Conservation (phyloP, 148 eudicot genomes). For the Selenicereus undatus region DNA sequence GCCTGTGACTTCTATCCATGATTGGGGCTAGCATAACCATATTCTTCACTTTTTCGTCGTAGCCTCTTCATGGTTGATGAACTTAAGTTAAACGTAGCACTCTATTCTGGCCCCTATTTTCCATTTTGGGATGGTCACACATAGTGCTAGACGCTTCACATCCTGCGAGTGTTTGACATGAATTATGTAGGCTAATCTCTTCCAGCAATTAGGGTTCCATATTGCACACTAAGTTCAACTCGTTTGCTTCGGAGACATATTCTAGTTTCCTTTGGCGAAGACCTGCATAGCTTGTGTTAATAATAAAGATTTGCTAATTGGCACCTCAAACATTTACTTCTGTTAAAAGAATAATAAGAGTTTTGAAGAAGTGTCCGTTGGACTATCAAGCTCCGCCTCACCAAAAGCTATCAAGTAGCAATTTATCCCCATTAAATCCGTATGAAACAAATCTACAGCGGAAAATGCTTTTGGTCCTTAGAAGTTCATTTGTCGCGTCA, state of each 20-base stretch:
- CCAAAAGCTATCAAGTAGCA: not conserved
- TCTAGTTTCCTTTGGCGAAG: not conserved
- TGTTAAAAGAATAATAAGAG: not conserved
- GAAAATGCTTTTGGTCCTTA: not conserved
- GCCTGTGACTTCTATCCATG: not conserved
- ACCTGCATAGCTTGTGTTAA: not conserved
- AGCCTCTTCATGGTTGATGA: not conserved
- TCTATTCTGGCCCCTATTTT: not conserved
- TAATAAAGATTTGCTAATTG: not conserved
- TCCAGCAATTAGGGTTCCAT: not conserved
- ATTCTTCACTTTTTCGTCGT: not conserved
- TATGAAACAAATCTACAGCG: not conserved
- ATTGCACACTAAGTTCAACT: not conserved
- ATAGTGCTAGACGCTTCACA: not conserved
- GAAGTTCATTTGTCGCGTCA: not conserved
- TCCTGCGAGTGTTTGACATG: not conserved
- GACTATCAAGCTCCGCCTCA: not conserved
- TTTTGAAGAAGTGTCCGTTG: not conserved
- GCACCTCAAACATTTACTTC: not conserved
- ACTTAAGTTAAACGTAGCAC: not conserved
- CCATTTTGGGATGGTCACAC: not conserved
- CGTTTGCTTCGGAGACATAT: not conserved
- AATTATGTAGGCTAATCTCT: not conserved
- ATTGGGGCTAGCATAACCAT: constrained; percentile 2
- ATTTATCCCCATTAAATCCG: not conserved